Percentiles rank a stretch among this genome's conserved stretches.
These are phyloP conservation scores for Botrytis sinoallii DNA, from an alignment of 2,329 filamentous ascomycete species.

Conservation along the genomic window DNA sequence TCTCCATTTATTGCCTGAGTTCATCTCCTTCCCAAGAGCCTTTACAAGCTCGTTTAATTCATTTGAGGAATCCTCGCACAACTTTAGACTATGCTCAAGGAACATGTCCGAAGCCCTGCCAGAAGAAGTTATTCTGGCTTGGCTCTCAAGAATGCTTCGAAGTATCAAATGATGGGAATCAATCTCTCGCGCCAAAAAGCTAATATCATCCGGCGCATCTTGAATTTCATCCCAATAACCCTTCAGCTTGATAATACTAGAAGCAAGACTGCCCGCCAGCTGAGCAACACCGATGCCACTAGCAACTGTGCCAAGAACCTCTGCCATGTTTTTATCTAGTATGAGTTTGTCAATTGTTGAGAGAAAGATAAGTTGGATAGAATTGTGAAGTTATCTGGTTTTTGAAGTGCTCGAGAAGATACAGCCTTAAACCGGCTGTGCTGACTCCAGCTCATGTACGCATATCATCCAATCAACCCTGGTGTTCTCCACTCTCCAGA, in stretches of 20 bases:
- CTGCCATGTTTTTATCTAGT: constrained; percentile 15
- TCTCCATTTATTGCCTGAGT: constrained; percentile 15
- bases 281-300: constrained; percentile 21
- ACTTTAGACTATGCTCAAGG: constrained; percentile 15
- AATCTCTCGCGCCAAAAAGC: constrained; percentile 18
- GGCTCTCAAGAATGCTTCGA: constrained; percentile 17
- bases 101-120: neutral
- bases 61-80: constrained; percentile 20
- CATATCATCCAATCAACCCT: neutral
- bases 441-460: neutral
- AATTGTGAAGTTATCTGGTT: neutral
- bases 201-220: constrained; percentile 22
- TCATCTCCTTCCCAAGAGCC: constrained; percentile 7
- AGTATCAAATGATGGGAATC: constrained; percentile 21
- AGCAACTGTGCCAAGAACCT: constrained; percentile 21
- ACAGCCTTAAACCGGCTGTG: neutral
- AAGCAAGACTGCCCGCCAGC: constrained; percentile 17
- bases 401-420: neutral
- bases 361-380: neutral
- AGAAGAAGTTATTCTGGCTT: neutral
- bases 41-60: constrained; percentile 16
- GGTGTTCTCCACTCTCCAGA: neutral
- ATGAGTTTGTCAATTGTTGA: neutral
- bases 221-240: constrained; percentile 23
- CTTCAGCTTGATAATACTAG: constrained; percentile 25